These are phyloP conservation scores for Xylaria polymorpha DNA, from an alignment of 2,329 filamentous ascomycete species.

Conservation along the genomic window DNA sequence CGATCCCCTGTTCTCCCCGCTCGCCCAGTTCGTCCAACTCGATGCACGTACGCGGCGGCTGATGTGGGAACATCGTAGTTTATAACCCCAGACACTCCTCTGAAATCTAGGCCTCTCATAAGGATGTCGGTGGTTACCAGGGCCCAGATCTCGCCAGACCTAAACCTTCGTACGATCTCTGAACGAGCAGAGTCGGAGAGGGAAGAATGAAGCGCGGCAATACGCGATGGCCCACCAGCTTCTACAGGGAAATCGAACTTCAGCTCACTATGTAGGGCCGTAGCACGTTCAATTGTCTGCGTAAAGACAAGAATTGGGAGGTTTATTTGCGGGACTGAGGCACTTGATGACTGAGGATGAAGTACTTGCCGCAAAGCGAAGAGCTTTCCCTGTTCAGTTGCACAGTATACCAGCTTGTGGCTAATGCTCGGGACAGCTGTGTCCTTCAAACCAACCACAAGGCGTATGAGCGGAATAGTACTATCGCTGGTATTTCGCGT, in stretches of 20 bases:
- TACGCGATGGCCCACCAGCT: constrained; percentile 84
- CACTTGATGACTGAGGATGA: constrained; percentile 72
- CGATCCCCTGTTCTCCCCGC: constrained; percentile 91
- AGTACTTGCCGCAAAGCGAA: constrained; percentile 90
- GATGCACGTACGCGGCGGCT: constrained; percentile 90
- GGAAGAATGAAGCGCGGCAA: constrained; percentile 90
- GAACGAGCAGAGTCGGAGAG: constrained; percentile 81
- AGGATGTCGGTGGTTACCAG: constrained; percentile 95
- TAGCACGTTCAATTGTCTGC: constrained; percentile 91
- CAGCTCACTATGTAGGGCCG: constrained; percentile 87
- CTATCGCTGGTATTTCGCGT: constrained; percentile 59
- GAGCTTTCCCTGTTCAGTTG: constrained; percentile 92
- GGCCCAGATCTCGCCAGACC: constrained; percentile 93
- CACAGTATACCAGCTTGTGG: constrained; percentile 90
- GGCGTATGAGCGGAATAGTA: constrained; percentile 73
- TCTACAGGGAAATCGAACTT: constrained; percentile 93
- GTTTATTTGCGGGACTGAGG: constrained; percentile 71
- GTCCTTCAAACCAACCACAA: constrained; percentile 97
- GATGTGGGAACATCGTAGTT: constrained; percentile 98
- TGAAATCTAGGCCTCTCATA: constrained; percentile 92
- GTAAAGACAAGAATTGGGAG: constrained; percentile 96
- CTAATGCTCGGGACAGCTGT: constrained; percentile 92
- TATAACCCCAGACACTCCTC: constrained; percentile 93
- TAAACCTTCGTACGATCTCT: constrained; percentile 87
- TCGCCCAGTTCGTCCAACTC: constrained; percentile 89